Conservation (phyloP, 2,329 filamentous ascomycete species). For the Colletotrichum musicola region DNA sequence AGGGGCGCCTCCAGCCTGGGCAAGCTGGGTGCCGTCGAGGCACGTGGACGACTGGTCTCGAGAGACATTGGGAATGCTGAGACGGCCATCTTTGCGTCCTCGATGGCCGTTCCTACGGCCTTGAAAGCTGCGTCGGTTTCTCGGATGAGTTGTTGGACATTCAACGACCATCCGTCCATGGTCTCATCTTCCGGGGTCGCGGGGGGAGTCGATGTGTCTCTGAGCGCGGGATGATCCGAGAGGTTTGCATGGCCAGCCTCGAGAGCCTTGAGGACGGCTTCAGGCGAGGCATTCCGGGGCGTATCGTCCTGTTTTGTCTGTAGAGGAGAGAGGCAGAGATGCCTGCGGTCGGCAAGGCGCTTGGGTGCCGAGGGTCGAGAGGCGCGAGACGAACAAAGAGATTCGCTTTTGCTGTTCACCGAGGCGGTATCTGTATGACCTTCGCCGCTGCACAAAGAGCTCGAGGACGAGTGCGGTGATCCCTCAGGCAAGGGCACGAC, state of each 20-base stretch:
- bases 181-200: slow-evolving; percentile 17
- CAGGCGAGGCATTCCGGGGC: background rate
- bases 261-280: slow-evolving; percentile 14
- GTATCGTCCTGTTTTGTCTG: slow-evolving; percentile 5
- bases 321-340: slow-evolving; percentile 33
- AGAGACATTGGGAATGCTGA: slow-evolving; percentile 30
- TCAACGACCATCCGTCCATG: slow-evolving; percentile 48
- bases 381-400: slow-evolving; percentile 50
- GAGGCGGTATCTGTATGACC: slow-evolving; percentile 46
- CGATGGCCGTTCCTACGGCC: slow-evolving; percentile 56
- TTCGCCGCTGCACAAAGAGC: slow-evolving; percentile 61
- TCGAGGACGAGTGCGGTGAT: slow-evolving; percentile 55
- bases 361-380: slow-evolving; percentile 33
- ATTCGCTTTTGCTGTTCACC: slow-evolving; percentile 44
- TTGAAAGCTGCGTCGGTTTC: slow-evolving; percentile 65
- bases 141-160: slow-evolving; percentile 59
- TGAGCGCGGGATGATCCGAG: slow-evolving; percentile 20
- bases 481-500: slow-evolving; percentile 54
- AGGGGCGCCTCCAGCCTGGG: slow-evolving; percentile 32
- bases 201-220: slow-evolving; percentile 14
- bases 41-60: background rate
- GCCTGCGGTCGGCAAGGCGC: slow-evolving; percentile 39
- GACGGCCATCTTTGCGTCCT: slow-evolving; percentile 50
- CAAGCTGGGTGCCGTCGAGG: slow-evolving; percentile 33
- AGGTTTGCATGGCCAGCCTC: slow-evolving; percentile 27